Conservation (phyloP, 78 protist genomes). For the Dictyostelium brefeldianum region DNA sequence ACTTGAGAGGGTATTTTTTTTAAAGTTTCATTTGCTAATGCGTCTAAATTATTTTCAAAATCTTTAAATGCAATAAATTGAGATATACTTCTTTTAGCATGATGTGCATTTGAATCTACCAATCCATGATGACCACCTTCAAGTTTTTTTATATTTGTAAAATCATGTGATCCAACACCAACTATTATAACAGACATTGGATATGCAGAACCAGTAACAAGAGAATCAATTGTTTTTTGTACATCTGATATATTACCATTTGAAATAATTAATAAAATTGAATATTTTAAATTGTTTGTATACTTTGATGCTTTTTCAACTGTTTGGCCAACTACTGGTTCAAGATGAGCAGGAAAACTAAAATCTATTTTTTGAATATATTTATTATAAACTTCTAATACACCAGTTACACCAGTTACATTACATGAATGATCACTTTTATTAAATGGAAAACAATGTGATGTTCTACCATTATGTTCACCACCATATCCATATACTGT, state of each 20-base stretch:
- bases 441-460: slow-evolving; percentile 77
- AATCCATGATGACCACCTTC: slow-evolving; percentile 87
- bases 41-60: not conserved
- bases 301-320: slow-evolving; percentile 9
- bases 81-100: slow-evolving; percentile 86
- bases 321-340: slow-evolving; percentile 38
- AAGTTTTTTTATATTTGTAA: slow-evolving; percentile 77
- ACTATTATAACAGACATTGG: slow-evolving; percentile 88
- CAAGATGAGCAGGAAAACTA: slow-evolving; percentile 82
- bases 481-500: slow-evolving; percentile 92
- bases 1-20: slow-evolving; percentile 81
- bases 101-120: not conserved
- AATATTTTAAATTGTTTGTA: slow-evolving; percentile 48
- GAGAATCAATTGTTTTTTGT: slow-evolving; percentile 54
- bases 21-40: slow-evolving; percentile 68
- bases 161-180: slow-evolving; percentile 90
- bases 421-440: not conserved
- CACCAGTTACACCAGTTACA: slow-evolving; percentile 40
- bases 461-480: not conserved
- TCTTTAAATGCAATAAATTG: slow-evolving; percentile 90
- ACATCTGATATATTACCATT: slow-evolving; percentile 89
- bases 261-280: slow-evolving; percentile 85
- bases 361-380: slow-evolving; percentile 22
- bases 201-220: slow-evolving; percentile 60
- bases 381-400: slow-evolving; percentile 35